Conservation (phyloP, 169 alveolate species). For the Neospora caninum region DNA sequence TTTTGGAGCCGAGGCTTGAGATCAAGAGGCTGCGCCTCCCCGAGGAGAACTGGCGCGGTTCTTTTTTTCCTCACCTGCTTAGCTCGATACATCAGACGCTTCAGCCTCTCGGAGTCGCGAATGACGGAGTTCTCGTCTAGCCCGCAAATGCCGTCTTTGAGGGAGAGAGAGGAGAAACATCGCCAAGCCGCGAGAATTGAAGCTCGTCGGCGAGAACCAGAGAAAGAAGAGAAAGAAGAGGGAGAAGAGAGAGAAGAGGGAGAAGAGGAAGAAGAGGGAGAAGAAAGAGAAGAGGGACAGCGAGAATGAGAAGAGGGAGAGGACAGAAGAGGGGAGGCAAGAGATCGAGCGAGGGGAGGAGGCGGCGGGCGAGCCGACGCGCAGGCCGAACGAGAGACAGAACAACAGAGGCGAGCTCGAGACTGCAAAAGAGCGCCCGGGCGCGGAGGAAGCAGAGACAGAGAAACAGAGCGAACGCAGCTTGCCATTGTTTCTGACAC, state of each 20-base stretch:
- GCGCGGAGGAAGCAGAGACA: not conserved
- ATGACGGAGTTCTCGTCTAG: not conserved
- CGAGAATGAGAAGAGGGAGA: not conserved
- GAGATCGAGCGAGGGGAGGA: not conserved
- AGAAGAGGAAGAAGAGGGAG: not conserved
- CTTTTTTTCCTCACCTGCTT: constrained; percentile 7
- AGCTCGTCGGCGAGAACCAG: not conserved
- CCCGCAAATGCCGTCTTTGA: not conserved
- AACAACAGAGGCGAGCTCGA: no score
- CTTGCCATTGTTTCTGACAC: not conserved
- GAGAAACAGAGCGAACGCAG: not conserved
- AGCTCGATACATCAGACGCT: constrained; percentile 16
- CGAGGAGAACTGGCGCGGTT: no score
- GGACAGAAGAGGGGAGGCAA: not conserved
- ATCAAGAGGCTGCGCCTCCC: no score
- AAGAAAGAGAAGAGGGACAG: not conserved
- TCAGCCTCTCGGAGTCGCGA: not conserved
- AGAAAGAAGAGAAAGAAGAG: not conserved
- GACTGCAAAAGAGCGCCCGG: no score
- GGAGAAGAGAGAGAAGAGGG: not conserved
- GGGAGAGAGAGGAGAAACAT: not conserved
- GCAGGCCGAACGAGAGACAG: no score
- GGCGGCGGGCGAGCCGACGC: no score
- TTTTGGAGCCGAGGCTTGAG: no score
- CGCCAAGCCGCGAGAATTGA: not conserved